Evolutionary conservation across 116 monocot species (phyloP).

Genomic region (Posidonia oceanica): DNA sequence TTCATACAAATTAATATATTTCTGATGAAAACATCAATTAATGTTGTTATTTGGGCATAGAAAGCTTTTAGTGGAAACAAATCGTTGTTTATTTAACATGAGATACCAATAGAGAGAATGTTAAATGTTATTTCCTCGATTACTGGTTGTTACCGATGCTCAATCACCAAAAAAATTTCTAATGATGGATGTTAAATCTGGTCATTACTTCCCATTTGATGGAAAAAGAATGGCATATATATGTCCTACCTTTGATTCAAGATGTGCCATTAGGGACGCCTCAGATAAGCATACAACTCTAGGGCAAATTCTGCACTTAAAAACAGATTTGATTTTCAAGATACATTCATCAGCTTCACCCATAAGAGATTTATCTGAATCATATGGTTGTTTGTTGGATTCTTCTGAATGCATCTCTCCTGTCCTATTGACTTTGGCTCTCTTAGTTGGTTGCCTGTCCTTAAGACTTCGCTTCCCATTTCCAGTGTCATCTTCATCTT

Average conservation of each 20-base stretch:
- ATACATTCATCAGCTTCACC: conserved; percentile 31
- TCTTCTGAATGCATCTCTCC: conserved; percentile 4
- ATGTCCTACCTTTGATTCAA: conserved; percentile 60
- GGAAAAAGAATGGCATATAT: background rate
- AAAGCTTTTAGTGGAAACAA: background rate
- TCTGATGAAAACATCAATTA: too few species aligned
- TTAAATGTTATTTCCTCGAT: background rate
- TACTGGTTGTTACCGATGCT: background rate
- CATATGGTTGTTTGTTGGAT: background rate
- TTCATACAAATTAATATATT: too few species aligned
- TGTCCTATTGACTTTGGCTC: background rate
- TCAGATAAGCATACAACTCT: conserved; percentile 67
- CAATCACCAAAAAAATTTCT: background rate
- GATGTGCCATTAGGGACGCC: conserved; percentile 48
- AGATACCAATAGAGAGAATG: too few species aligned
- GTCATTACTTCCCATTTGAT: background rate
- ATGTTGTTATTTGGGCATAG: background rate
- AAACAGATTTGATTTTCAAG: conserved; percentile 61
- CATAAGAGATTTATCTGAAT: conserved; percentile 14
- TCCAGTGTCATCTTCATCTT: conserved; percentile 25
- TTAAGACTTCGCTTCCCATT: conserved; percentile 7
- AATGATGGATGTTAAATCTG: background rate
- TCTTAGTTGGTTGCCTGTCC: conserved; percentile 8
- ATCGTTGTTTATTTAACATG: too few species aligned
- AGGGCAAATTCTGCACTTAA: conserved; percentile 83